Conservation (phyloP, 257 asterid genomes). For the Gentiana straminea region DNA sequence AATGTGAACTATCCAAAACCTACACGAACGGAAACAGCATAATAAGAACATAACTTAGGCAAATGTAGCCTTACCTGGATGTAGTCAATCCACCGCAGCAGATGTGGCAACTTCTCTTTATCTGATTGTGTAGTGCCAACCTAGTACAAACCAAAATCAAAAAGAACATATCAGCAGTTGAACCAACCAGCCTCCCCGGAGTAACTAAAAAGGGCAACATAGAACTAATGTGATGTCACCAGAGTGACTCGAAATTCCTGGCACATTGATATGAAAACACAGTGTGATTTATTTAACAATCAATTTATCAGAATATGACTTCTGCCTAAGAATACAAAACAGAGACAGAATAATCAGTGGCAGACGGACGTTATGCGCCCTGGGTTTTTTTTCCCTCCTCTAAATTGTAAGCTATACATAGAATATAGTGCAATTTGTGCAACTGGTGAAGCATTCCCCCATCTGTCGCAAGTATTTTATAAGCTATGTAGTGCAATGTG, state of each 20-base stretch:
- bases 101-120: constrained; percentile 52
- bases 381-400: too few relatives aligned
- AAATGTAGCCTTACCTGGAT: constrained; percentile 53
- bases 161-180: background rate
- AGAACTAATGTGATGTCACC: too few relatives aligned
- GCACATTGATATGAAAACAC: background rate
- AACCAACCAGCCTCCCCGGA: constrained; percentile 4
- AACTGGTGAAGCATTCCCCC: too few relatives aligned
- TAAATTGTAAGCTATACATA: too few relatives aligned
- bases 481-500: too few relatives aligned
- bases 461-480: too few relatives aligned
- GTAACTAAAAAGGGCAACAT: background rate
- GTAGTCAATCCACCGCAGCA: constrained; percentile 79
- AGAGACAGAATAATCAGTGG: background rate
- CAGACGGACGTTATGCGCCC: too few relatives aligned
- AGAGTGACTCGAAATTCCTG: background rate
- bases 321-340: background rate
- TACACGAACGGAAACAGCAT: background rate
- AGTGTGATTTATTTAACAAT: background rate
- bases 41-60: background rate
- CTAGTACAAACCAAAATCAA: constrained; percentile 23
- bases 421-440: too few relatives aligned
- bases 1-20: background rate
- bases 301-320: background rate
- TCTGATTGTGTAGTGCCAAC: constrained; percentile 46